Evolutionary conservation across 805 yeast species (phyloP).

Genomic region (Candida namnaoensis): DNA sequence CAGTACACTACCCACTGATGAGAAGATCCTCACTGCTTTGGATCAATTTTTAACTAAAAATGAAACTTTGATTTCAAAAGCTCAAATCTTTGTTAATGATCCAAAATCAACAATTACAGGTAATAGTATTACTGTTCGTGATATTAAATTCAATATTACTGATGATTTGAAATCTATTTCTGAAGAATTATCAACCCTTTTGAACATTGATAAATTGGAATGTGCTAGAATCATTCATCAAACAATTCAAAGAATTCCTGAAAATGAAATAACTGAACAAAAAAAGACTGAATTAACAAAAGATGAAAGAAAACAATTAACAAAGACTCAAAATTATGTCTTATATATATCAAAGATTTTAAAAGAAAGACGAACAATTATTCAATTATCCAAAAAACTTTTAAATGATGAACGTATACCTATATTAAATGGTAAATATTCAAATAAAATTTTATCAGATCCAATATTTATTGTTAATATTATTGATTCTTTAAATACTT

Average conservation of each 20-base stretch:
- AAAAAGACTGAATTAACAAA: conserved; percentile 8
- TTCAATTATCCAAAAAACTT: conserved; percentile 29
- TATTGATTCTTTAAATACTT: conserved; percentile 8
- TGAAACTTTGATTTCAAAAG: conserved; percentile 4
- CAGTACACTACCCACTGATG: conserved; percentile 1
- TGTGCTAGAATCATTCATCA: conserved; percentile 12
- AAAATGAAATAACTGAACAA: conserved; percentile 3
- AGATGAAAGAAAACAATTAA: conserved; percentile 22
- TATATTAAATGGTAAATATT: conserved; percentile 13
- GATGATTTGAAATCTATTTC: conserved; percentile 29
- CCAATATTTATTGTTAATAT: conserved; percentile 15
- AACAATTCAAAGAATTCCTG: conserved; percentile 1
- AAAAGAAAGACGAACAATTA: conserved; percentile 41
- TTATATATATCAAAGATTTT: conserved; percentile 32
- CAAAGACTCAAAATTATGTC: conserved; percentile 21
- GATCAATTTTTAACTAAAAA: conserved; percentile 10
- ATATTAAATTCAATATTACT: conserved; percentile 26
- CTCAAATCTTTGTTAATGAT: conserved; percentile 2
- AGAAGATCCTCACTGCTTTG: conserved; percentile 9
- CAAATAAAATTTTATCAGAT: conserved; percentile 11
- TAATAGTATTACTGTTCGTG: conserved; percentile 29
- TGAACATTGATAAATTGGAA: conserved; percentile 35
- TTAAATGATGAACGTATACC: conserved; percentile 17
- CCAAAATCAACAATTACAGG: conserved; percentile 5
- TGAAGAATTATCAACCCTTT: conserved; percentile 24